Evolutionary conservation across 495 filamentous ascomycete genomes (phyloP), one percentile per base, ranked within the genome.

Genomic region (Aspergillus haitiensis): DNA sequence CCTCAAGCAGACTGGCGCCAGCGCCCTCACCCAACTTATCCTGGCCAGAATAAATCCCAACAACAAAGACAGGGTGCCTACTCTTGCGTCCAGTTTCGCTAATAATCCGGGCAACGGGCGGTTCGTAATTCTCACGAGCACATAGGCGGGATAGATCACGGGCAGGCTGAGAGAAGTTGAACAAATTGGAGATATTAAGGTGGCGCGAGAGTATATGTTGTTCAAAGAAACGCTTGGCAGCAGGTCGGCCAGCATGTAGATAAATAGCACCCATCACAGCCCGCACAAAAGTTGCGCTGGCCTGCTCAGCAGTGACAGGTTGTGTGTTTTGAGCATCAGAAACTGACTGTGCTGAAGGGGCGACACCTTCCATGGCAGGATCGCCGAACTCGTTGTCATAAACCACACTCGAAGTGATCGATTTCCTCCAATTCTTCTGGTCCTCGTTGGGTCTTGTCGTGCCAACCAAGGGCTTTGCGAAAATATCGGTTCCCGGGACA

Each of bases 11-110:
- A 74, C 81, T 90, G 51, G 83, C 72, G 37, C 88, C 94, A 58
- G 84, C 77, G 34, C 85, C 95, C 74, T 98, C 93, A 54, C 94
- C 93, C 49, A 98, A 78, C 81, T 91, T 89, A 67, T 98, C 92
- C 57, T 81, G 73, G 18, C 93, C 95, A 42, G 86, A 90, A 77
- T 86, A 98, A 56, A 98, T 91, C 27, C 93, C 95, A 12, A 98
- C 91, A n/a, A 96, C 84, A 67, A 90, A 98, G 37, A 98, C 94
- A 8, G 94, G 93, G 62, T 86, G 84, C 68, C 89, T 83, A 63
- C 85, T 91, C 65, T 79, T 70, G 55, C 95, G 83, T 67, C 94
- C 94, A 13, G 94, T 96, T 78, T 98, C 94, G 59, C 83, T 87
- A 52, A 95, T 77, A 42, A 98, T 81, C 52, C 93, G 84, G 35